Conservation (phyloP, 306 rosid genomes). For the Myrica gale region DNA sequence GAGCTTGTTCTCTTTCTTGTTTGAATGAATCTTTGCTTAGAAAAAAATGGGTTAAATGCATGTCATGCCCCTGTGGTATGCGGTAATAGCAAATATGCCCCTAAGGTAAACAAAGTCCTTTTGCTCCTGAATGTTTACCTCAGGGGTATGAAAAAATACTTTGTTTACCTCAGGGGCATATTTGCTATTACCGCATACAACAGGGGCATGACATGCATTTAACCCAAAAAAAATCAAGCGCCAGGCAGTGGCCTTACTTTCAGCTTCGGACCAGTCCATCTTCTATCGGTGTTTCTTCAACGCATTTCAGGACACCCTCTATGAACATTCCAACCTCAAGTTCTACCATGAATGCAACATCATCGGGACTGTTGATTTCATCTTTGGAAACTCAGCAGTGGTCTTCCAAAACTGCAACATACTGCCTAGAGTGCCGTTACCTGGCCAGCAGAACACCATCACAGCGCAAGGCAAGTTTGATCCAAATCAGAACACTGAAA, state of each 20-base stretch:
- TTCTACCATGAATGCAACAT: conserved; percentile 68
- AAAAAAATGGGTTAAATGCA: too few species aligned
- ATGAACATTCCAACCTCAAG: conserved; percentile 55
- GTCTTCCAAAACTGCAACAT: conserved; percentile 61
- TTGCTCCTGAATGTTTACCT: too few species aligned
- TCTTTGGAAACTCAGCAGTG: conserved; percentile 70
- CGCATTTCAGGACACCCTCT: conserved; percentile 74
- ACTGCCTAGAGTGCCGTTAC: conserved; percentile 48
- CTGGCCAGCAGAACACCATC: conserved; percentile 67
- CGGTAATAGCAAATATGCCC: too few species aligned
- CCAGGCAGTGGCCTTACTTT: conserved; percentile 76
- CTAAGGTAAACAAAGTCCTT: too few species aligned
- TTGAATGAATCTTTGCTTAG: too few species aligned
- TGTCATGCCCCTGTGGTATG: too few species aligned
- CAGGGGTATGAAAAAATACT: too few species aligned
- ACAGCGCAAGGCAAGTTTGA: conserved; percentile 83
- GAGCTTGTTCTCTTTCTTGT: too few species aligned
- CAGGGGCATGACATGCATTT: too few species aligned
- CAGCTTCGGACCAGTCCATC: conserved; percentile 51
- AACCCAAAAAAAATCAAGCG: too few species aligned
- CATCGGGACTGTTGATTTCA: conserved; percentile 73
- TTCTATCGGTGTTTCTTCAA: conserved; percentile 58
- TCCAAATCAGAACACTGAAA: conserved; percentile 78
- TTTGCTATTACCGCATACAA: too few species aligned
- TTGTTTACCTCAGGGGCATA: too few species aligned